Conservation (phyloP, 352 stramenopile species). For the Pythium phragmiticola region DNA sequence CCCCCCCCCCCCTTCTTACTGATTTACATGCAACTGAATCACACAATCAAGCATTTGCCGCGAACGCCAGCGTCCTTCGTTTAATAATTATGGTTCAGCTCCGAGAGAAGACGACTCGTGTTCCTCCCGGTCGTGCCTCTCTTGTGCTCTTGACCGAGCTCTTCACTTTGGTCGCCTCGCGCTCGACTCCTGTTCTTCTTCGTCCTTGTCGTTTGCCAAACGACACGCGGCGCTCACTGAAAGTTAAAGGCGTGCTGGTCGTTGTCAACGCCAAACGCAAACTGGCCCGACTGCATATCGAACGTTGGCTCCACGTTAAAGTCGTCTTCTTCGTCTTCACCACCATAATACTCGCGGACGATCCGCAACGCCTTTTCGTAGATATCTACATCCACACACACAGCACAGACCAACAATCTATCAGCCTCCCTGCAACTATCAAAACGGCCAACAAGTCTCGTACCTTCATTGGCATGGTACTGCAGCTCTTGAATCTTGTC, state of each 20-base stretch:
- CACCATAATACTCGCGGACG: conserved; percentile 97
- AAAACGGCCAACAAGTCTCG: conserved; percentile 1
- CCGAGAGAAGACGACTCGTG: background rate
- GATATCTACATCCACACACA: conserved; percentile 52
- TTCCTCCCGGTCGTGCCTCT: conserved; percentile 3
- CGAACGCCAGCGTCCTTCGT: background rate
- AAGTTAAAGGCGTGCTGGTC: conserved; percentile 27
- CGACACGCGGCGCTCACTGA: conserved; percentile 3
- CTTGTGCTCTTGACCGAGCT: background rate
- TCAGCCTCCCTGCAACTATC: background rate
- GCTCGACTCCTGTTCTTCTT: background rate
- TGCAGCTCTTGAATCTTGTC: conserved; percentile 98
- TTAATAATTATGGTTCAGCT: conserved; percentile 31
- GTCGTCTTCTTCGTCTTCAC: conserved; percentile 96
- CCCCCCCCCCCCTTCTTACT: no score
- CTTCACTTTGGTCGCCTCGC: background rate
- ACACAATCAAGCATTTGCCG: background rate
- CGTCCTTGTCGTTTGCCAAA: background rate
- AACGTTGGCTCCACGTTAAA: conserved; percentile 50
- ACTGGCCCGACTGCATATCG: conserved; percentile 52
- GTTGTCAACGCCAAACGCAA: conserved; percentile 55
- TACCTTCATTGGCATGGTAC: conserved; percentile 96
- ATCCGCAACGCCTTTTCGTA: conserved; percentile 95
- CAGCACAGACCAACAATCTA: background rate
- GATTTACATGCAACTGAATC: no score